Conservation (phyloP, 148 eudicot species). For the Hydrangea macrophylla region DNA sequence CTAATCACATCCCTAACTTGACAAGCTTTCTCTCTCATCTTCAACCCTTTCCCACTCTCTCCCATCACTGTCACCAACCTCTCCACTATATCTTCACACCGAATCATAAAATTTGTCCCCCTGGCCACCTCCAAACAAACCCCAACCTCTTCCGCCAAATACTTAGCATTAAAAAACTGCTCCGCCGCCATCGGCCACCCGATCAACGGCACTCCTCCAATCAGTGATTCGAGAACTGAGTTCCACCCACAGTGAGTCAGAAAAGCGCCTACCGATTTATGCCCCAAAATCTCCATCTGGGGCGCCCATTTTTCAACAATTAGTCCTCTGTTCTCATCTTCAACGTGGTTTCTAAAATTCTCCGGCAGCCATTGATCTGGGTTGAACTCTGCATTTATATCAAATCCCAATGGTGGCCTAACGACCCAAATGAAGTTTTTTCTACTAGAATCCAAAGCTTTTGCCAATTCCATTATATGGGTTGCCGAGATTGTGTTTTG, state of each 20-base stretch:
- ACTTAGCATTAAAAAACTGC: slow-evolving; percentile 53
- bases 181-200: slow-evolving; percentile 69
- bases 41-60: slow-evolving; percentile 23
- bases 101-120: slow-evolving; percentile 29
- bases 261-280: slow-evolving; percentile 39
- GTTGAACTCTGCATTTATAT: background rate
- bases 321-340: slow-evolving; percentile 28
- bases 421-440: slow-evolving; percentile 66
- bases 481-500: slow-evolving; percentile 43
- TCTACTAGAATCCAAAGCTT: slow-evolving; percentile 34
- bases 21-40: slow-evolving; percentile 31
- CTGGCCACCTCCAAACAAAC: slow-evolving; percentile 62
- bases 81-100: slow-evolving; percentile 31
- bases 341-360: slow-evolving; percentile 27
- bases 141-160: slow-evolving; percentile 41
- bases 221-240: slow-evolving; percentile 50
- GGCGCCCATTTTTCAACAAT: slow-evolving; percentile 54
- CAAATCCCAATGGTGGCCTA: slow-evolving; percentile 10
- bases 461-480: slow-evolving; percentile 50
- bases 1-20: slow-evolving; percentile 28
- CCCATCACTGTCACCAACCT: slow-evolving; percentile 56
- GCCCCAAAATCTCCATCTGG: slow-evolving; percentile 48
- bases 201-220: slow-evolving; percentile 43
- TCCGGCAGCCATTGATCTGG: slow-evolving; percentile 40
- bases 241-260: slow-evolving; percentile 69